Evolutionary conservation across 148 eudicot species (phyloP), one percentile per base, ranked within the genome.

Genomic region (Heliosperma pusillum): DNA sequence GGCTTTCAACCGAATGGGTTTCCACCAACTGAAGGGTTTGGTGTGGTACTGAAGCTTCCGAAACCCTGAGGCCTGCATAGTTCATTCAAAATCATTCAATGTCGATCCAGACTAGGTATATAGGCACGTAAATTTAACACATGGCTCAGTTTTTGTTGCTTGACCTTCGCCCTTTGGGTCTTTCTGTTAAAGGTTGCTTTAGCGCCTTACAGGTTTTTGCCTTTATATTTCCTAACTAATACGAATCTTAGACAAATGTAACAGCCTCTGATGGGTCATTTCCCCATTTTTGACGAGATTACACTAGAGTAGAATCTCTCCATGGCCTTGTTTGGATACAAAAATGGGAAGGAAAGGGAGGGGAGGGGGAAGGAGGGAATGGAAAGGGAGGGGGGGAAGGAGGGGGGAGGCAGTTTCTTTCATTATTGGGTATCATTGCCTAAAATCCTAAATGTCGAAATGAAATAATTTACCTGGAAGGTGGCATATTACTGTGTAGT

Each of bases 1-100:
- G 42, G 55, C 47, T 40, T 79, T 81, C 80, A 93, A 69, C 97
- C 97, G 53, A 93, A 93, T 17, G 98, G 98, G 83, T 93, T 93
- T 76, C 97, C 95, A 27, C 94, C 83, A 16, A 83, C 65, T 20
- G 91, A 73, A 42, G 90, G 75, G 87, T 83, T 87, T 13, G 83
- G 86, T 25, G 79, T 55, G 74, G 88, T 66, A 25, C 87, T 81
- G 76, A 79, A 84, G 60, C 85, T 85, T 78, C 82, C 84, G n/a
- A 68, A 69, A 74, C 89, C 86, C 30, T 83, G 91, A 53, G 84
- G 86, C 82, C 97, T 90, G 88, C 76, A 75, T 78, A 61, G 64
- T 68, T 67, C 21, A 64, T 56, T 59, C 63, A 21, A 19, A 76
- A 16, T 58, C 12, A 75, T 52, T 82, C 76, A 66, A 64, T 27